Evolutionary conservation across 2,329 filamentous ascomycete genomes (phyloP).

Genomic region (Simplicillium aogashimaense): DNA sequence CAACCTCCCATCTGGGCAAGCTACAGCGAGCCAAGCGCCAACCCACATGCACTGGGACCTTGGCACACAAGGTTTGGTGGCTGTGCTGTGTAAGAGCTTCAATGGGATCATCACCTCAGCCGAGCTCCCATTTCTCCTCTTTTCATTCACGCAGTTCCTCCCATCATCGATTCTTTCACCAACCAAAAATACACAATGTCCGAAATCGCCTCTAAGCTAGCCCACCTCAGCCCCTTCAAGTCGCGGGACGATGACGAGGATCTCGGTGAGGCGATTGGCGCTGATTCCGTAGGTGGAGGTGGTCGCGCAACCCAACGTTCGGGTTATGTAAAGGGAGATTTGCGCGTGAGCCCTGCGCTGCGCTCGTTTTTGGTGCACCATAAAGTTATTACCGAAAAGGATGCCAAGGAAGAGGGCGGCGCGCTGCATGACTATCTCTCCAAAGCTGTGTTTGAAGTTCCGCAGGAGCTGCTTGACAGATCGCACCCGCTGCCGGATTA

Average conservation of each 20-base stretch:
- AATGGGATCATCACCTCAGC: no score
- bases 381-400: conserved; percentile 34
- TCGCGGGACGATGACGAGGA: conserved; percentile 37
- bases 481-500: conserved; percentile 57
- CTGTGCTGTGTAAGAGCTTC: no score
- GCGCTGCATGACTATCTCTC: conserved; percentile 40
- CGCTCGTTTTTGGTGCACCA: conserved; percentile 45
- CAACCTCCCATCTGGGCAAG: no score
- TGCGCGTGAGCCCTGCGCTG: conserved; percentile 50
- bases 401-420: conserved; percentile 26
- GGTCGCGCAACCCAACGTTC: conserved; percentile 41
- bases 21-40: no score
- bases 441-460: conserved; percentile 48
- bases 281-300: conserved; percentile 45
- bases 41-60: no score
- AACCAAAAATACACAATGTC: conserved; percentile 6
- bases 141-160: no score
- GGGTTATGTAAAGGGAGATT: conserved; percentile 36
- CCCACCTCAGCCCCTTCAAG: conserved; percentile 6
- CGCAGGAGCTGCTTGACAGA: conserved; percentile 42
- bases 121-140: no score
- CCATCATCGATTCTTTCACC: not conserved
- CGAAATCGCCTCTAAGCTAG: conserved; percentile 7
- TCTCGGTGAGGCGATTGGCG: conserved; percentile 40
- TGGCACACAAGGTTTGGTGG: no score